Conservation (phyloP, 345 rosid species). For the Camelina hispida region DNA sequence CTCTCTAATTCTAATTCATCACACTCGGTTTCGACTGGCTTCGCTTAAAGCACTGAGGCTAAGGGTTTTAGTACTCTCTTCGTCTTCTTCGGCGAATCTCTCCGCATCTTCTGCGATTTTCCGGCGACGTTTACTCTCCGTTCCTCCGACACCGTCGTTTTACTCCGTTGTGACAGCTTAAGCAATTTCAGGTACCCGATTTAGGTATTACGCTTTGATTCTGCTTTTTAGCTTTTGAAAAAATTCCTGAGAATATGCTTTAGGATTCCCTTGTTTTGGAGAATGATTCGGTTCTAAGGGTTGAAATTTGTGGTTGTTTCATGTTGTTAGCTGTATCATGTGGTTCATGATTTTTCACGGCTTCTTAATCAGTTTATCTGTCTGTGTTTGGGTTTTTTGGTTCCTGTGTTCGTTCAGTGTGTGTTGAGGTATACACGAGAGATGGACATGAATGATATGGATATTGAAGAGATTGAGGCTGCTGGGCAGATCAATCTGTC, state of each 20-base stretch:
- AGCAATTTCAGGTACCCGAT: constrained; percentile 6
- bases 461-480: constrained; percentile 43
- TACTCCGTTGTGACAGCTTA: background rate
- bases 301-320: background rate
- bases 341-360: background rate
- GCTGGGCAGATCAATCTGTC: constrained; percentile 35
- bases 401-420: constrained; percentile 16
- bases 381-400: background rate
- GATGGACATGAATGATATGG: constrained; percentile 38
- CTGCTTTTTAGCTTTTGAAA: constrained; percentile 9
- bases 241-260: constrained; percentile 16
- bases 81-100: constrained; percentile 4
- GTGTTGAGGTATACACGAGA: constrained; percentile 3
- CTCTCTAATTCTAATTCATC: background rate
- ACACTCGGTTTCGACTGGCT: constrained; percentile 4
- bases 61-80: constrained; percentile 6
- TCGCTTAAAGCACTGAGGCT: background rate
- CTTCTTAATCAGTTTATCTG: background rate
- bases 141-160: background rate
- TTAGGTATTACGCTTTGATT: constrained; percentile 22
- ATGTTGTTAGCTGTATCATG: background rate
- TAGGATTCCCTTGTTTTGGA: background rate
- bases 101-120: background rate
- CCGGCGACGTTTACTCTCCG: constrained; percentile 4
- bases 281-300: background rate